Evolutionary conservation across 2,329 filamentous ascomycete genomes (phyloP).

Genomic region (Tolypocladium ovalisporum): DNA sequence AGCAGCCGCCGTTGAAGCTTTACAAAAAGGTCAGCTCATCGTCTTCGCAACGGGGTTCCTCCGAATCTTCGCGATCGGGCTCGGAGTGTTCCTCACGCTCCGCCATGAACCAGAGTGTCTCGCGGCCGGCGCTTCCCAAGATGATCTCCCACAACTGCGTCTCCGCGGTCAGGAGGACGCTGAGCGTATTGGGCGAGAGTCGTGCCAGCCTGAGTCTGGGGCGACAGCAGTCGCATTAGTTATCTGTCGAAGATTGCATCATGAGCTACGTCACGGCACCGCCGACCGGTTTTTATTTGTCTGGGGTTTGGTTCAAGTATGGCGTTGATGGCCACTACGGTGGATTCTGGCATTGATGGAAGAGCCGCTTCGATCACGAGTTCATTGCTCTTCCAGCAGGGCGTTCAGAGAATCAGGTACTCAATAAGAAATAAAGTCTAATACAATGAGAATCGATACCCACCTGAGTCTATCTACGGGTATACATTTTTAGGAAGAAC

Average conservation of each 20-base stretch:
- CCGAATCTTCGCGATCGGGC: neutral
- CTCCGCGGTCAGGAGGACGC: neutral
- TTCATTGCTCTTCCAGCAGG: neutral
- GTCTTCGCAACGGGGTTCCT: neutral
- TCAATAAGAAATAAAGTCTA: no score
- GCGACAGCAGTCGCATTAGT: neutral
- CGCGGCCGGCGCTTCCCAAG: neutral
- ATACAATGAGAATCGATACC: no score
- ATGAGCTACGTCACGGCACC: neutral
- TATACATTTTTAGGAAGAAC: no score
- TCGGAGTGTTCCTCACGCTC: neutral
- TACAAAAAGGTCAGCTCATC: constrained; percentile 1
- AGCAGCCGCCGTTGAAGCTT: neutral
- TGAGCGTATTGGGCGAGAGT: constrained; percentile 1
- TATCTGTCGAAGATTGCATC: neutral
- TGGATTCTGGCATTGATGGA: neutral
- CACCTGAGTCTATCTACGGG: no score
- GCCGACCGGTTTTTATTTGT: neutral
- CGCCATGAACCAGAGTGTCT: neutral
- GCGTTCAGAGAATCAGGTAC: neutral
- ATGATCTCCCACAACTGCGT: neutral
- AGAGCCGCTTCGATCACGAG: neutral
- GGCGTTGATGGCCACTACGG: neutral
- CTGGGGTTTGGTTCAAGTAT: neutral
- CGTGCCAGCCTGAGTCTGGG: neutral